Conservation (phyloP, 441 rosid genomes). For the Rhodomyrtus psidioides region DNA sequence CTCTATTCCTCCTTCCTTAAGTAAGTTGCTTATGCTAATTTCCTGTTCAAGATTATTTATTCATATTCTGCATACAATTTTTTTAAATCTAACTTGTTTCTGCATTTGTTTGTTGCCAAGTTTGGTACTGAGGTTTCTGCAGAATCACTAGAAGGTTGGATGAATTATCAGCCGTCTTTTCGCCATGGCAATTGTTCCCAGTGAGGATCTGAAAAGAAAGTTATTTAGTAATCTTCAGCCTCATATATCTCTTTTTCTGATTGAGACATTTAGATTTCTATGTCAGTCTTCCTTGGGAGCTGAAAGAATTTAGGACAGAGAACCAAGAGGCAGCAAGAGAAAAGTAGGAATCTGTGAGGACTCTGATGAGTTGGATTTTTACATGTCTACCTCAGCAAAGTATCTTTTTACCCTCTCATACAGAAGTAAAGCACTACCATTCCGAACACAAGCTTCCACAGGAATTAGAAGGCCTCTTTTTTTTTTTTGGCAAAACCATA, state of each 20-base stretch:
- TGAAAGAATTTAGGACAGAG: conserved; percentile 29
- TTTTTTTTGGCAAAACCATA: too few species aligned
- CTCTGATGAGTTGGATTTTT: conserved; percentile 49
- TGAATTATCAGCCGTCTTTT: conserved; percentile 49
- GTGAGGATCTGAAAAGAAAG: conserved; percentile 75
- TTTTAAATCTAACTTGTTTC: conserved; percentile 1
- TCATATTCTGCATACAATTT: neutral
- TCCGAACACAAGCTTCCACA: too few species aligned
- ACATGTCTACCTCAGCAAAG: conserved; percentile 74
- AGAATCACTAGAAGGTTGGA: conserved; percentile 66
- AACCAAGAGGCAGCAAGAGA: conserved; percentile 21
- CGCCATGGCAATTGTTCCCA: conserved; percentile 33
- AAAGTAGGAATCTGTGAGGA: conserved; percentile 25
- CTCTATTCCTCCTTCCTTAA: conserved; percentile 72
- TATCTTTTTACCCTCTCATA: conserved; percentile 84
- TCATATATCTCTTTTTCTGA: conserved; percentile 44
- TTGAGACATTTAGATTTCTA: conserved; percentile 55
- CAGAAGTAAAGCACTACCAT: too few species aligned
- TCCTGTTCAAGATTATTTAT: neutral
- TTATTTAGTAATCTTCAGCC: conserved; percentile 60
- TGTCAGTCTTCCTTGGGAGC: conserved; percentile 28
- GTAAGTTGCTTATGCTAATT: conserved; percentile 33
- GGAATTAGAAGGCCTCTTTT: too few species aligned
- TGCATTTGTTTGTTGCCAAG: conserved; percentile 32
- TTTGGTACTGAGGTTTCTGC: conserved; percentile 57